A percentile compares a stretch with the other conserved stretches of the same genome.
phyloP scores from a whole-genome alignment of 768 basidiomycete genomes.

The Paxillus involutus region DNA sequence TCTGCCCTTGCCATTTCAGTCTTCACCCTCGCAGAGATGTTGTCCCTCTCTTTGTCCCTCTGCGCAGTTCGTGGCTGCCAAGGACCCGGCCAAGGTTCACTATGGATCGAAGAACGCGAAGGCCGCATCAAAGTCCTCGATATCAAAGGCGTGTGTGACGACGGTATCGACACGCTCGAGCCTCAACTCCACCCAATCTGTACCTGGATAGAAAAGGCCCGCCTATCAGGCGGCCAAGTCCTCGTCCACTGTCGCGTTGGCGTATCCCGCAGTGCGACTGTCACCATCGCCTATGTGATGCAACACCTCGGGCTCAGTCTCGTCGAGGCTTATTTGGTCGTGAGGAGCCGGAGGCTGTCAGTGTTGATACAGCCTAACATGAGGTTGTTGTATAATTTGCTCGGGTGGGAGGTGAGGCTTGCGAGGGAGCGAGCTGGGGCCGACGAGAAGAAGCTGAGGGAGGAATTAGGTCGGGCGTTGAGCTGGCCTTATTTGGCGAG shows the following conservation, averaged over 20 bases:
- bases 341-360: constrained; percentile 84
- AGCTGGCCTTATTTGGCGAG: constrained; percentile 85
- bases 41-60: constrained; percentile 10
- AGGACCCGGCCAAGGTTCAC: constrained; percentile 61
- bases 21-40: background rate
- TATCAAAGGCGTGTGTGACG: constrained; percentile 91
- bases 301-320: constrained; percentile 82
- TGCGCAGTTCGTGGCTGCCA: constrained; percentile 42
- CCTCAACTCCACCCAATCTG: constrained; percentile 87
- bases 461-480: constrained; percentile 65
- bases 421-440: constrained; percentile 68
- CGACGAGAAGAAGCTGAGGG: constrained; percentile 47
- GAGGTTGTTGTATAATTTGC: constrained; percentile 90
- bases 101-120: constrained; percentile 87
- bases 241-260: constrained; percentile 99
- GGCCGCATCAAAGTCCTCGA: constrained; percentile 90
- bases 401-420: constrained; percentile 93
- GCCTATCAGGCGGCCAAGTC: constrained; percentile 81
- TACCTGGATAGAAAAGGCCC: constrained; percentile 90
- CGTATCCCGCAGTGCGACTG: constrained; percentile 92
- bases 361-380: constrained; percentile 96
- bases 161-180: constrained; percentile 93
- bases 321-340: constrained; percentile 92
- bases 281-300: constrained; percentile 98
- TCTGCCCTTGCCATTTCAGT: background rate